Conservation (phyloP, 78 protist species). For the Dictyostelium brefeldianum region DNA sequence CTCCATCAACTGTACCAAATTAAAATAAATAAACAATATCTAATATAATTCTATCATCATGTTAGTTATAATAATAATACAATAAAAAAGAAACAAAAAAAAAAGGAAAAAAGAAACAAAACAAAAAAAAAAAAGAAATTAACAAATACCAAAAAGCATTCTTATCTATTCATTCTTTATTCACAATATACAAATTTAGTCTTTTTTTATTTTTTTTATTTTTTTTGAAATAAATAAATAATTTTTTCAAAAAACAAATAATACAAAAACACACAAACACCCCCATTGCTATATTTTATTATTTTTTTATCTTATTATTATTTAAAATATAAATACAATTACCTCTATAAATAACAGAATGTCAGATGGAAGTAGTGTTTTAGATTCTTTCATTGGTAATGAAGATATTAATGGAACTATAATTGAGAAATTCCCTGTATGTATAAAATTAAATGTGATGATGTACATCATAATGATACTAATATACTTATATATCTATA, state of each 20-base stretch:
- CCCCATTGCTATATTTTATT: too few relatives aligned
- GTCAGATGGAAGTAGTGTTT: not conserved
- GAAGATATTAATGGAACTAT: conserved; percentile 67
- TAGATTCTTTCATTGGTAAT: conserved; percentile 69
- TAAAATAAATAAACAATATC: not conserved
- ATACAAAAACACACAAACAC: too few relatives aligned
- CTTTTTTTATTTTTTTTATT: too few relatives aligned
- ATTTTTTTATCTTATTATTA: too few relatives aligned
- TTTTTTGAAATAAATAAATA: not conserved
- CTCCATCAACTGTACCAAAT: not conserved
- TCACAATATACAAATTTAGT: too few relatives aligned
- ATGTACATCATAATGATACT: not conserved
- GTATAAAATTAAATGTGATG: not conserved
- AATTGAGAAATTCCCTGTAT: conserved; percentile 56
- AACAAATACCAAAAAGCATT: too few relatives aligned
- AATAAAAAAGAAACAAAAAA: not conserved
- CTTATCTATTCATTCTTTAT: too few relatives aligned
- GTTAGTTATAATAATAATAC: not conserved
- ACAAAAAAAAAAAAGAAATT: not conserved
- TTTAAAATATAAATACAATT: too few relatives aligned
- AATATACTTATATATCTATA: not conserved
- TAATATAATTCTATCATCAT: not conserved
- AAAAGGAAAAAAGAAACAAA: not conserved
- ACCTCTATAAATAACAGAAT: not conserved
- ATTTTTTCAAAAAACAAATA: too few relatives aligned